phyloP scores from a whole-genome alignment of 208 protist genomes.

The Leishmania gerbilli region DNA sequence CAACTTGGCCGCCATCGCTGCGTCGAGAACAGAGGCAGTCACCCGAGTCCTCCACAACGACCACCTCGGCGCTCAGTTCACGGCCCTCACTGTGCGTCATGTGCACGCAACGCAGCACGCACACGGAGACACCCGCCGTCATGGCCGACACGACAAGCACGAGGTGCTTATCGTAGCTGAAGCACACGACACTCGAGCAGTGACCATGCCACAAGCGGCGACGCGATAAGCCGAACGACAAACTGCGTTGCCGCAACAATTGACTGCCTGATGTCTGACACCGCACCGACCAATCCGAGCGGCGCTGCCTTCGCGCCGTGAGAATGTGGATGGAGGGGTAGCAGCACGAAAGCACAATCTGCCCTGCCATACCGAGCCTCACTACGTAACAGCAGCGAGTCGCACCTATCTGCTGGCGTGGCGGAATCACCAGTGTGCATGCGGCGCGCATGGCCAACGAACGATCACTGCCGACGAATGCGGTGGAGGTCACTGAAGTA shows the following conservation, averaged over 20 bases:
- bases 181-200: constrained; percentile 30
- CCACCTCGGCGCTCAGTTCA: constrained; percentile 2
- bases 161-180: constrained; percentile 71
- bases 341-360: constrained; percentile 39
- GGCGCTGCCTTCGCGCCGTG: constrained; percentile 46
- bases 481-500: no score
- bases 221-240: constrained; percentile 50
- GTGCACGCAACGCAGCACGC: constrained; percentile 17
- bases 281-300: constrained; percentile 41
- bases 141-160: constrained; percentile 44
- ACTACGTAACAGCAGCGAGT: constrained; percentile 39
- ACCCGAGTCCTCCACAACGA: not conserved
- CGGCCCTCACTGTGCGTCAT: constrained; percentile 16
- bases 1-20: no score
- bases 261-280: constrained; percentile 61
- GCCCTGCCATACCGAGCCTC: constrained; percentile 36
- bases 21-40: not conserved
- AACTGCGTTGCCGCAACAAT: constrained; percentile 46
- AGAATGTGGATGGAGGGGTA: constrained; percentile 50
- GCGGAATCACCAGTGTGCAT: constrained; percentile 21
- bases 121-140: constrained; percentile 15
- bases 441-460: no score
- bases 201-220: constrained; percentile 62
- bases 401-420: constrained; percentile 14
- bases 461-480: no score